Evolutionary conservation across 2,329 filamentous ascomycete genomes (phyloP), one percentile per base, ranked within the genome.

Genomic region (Calonectria multiphialidica): DNA sequence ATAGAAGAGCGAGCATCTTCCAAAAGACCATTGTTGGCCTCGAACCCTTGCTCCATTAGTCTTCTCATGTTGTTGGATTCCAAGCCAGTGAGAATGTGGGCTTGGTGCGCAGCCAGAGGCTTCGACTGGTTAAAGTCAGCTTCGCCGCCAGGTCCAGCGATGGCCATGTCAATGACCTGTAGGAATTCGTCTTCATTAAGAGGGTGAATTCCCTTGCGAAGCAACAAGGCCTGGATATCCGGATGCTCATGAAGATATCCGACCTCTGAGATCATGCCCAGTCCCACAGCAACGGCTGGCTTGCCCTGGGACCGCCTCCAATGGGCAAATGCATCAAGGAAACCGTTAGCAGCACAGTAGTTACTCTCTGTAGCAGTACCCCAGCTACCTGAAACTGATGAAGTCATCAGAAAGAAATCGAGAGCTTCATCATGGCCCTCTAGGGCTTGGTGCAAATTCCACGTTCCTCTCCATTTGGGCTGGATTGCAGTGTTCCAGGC

Each of bases 351-450:
- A 0, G 82, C 81, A 0, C 81, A 72, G 72, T 88, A 88, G 72
- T 85, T 86, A 50, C 80, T 78, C 62, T 86, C 84, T 1, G 75
- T 77, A 4, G 79, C 72, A 18, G 79, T 77, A 0, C 83, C 84
- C 3, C 82, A 59, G 6, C 83, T 71, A 16, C 80, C 81, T 0
- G 79, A 76, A 25, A 83, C 70, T 7, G 84, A 86, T 6, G 81
- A 83, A 0, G 82, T 73, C 72, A 82, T 74, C 40, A 82, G 57
- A 71, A 84, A 86, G 76, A 87, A 85, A 73, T 84, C 82, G 1
- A 84, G 66, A 12, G 28, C 33, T 21, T 40, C 23, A 42, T 53
- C 30, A 40, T 64, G 61, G 3, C 42, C 61, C 16, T 64, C 33
- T 16, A 69, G 40, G 15, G 66, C 66, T 28, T 70, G 59, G 62